Percentiles rank a stretch among this genome's conserved stretches.
Conservation (phyloP, 192 early-diverging fungal species). For the Dissophora globulifera region DNA sequence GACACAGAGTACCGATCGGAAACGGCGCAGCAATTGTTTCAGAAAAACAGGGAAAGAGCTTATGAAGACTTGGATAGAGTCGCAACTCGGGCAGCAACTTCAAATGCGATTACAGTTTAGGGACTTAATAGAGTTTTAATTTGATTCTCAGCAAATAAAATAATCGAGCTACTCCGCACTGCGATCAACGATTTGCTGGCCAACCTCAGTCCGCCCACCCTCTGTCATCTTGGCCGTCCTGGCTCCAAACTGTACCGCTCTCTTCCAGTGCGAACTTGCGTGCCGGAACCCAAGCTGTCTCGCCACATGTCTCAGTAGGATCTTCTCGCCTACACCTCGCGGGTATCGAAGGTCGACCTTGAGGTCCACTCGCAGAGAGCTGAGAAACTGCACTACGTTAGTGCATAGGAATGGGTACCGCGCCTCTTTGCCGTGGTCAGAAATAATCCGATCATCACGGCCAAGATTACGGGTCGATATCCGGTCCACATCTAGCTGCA, state of each 20-base stretch:
- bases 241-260: constrained; percentile 98
- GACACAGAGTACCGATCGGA: too few species aligned
- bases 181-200: constrained; percentile 37
- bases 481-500: constrained; percentile 85
- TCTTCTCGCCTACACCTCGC: constrained; percentile 90
- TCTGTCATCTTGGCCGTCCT: constrained; percentile 94
- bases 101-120: too few species aligned
- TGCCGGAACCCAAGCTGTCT: constrained; percentile 70
- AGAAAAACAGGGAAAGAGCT: too few species aligned
- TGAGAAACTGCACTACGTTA: constrained; percentile 73
- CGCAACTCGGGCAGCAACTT: too few species aligned
- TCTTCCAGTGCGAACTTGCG: constrained; percentile 81
- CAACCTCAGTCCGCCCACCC: constrained; percentile 39
- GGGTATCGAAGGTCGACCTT: constrained; percentile 87
- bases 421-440: constrained; percentile 86
- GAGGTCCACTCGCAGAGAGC: constrained; percentile 73
- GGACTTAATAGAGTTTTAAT: too few species aligned
- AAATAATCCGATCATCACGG: constrained; percentile 92
- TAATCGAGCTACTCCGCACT: too few species aligned
- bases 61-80: too few species aligned
- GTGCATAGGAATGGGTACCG: constrained; percentile 89
- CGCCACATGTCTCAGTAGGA: constrained; percentile 83
- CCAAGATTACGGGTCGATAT: constrained; percentile 92
- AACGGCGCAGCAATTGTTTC: too few species aligned
- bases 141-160: not conserved